Base-by-base conservation (phyloP, 2,329 filamentous ascomycete genomes). In the Colletotrichum falcatum region DNA sequence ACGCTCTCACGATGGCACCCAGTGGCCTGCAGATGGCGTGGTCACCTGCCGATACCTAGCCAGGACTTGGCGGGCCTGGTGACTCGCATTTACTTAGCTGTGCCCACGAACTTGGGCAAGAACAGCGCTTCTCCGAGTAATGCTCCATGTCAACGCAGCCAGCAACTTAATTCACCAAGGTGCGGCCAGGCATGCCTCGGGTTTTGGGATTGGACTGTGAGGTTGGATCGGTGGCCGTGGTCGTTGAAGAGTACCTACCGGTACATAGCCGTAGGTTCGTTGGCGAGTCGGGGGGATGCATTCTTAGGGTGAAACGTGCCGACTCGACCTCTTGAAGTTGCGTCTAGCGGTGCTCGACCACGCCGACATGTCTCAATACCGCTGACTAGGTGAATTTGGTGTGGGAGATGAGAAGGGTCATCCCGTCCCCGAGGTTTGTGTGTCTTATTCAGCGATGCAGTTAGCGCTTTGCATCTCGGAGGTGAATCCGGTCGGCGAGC, bases 221-320 rank as follows among this genome's bases (percentile, higher is more conserved):
- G 26, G 20, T 58, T 23, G 26, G 44, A 48, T 61, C 18, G 62
- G 33, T 35, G 39, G 33, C 26, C 42, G 59, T 58, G 44, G 58
- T 53, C 51, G 64, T 62, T 70, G 46, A 63, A 68, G 53, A 63
- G 30, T 35, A n/a, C 20, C 39, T 35, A n/a, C 20, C 39, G 39
- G 39, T 42, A 28, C 42, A 35, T 35, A 8, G 14, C 42, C 12
- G n/a, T 35, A 30, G 9, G 59, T 51, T 26, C 46, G 42, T 37
- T 28, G n/a, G 28, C 59, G 35, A 30, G 49, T 54, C 46, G 59
- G 64, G 65, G 65, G 67, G 68, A 68, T 59, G 64, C 64, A 59
- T 69, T 37, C 8, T 49, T 59, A 70, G 53, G 49, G 51, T 70
- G 68, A 70, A 70, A 70, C 68, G 53, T 37, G 66, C 59, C 58